Evolutionary conservation across 2,329 filamentous ascomycete genomes (phyloP), one percentile per base, ranked within the genome.

Genomic region (Botrytis tulipae): DNA sequence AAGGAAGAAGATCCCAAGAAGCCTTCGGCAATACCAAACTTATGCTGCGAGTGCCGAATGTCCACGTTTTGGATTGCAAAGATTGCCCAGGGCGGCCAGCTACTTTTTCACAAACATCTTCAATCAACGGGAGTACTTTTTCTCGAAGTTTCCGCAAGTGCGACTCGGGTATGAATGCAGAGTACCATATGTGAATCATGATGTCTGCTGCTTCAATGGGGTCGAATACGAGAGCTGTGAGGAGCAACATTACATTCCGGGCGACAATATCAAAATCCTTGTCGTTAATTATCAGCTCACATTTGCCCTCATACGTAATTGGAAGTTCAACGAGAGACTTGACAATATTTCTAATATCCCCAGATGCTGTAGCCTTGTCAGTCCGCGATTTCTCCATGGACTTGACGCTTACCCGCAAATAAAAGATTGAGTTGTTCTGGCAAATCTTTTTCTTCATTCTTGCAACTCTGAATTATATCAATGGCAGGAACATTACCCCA

Each of bases 301-400:
- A 84, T 2, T 84, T 78, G 0, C 84, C 70, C 0, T 44, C 62
- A 1, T 70, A 57, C 3, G 46, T 8, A 12, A 14, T 25, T 20
- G 71, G 65, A 20, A 73, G 35, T 59, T 44, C 40, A 8, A 51
- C 29, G 2, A 65, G 75, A 72, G 10, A 74, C 75, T 82, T 83
- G 71, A 86, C 73, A 6, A 84, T 76, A 72, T 86, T 85, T 59
- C 84, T 79, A 9, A 83, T 71, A 73, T 86, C 84, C 10, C 83
- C 84, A 16, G 84, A 86, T 7, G 71, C 65, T 73, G 20, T 22
- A n/a, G 14, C 12, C 18, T 29, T 18, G 29, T 73, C 35, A 73
- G 65, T 22, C 12, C 9, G 25, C 4, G 8, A 16, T 73, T 4
- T 16, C 9, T 10, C 4, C 25, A 16, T 22, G n/a, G 22, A 2